Conservation (phyloP, 2,329 filamentous ascomycete species). For the Pseudomassariella vexata region DNA sequence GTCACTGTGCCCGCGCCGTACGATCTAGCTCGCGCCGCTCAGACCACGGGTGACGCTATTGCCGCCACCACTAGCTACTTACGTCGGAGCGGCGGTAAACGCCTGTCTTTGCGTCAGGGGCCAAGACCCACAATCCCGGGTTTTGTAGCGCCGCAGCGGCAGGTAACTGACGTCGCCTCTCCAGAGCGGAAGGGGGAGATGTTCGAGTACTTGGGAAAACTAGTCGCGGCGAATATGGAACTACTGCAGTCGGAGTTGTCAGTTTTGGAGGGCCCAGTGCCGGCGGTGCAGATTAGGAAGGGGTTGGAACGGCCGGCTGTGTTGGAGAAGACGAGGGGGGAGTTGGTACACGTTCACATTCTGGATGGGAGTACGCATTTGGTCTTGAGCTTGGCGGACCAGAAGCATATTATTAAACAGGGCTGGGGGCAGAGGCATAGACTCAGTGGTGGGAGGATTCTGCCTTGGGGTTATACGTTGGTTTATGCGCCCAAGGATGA, state of each 20-base stretch:
- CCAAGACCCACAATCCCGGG: constrained; percentile 8
- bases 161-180: constrained; percentile 8
- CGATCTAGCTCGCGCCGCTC: constrained; percentile 11
- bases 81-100: constrained; percentile 7
- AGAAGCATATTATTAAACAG: constrained; percentile 6
- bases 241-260: constrained; percentile 10
- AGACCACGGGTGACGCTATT: constrained; percentile 9
- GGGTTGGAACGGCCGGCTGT: constrained; percentile 2
- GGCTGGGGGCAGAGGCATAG: constrained; percentile 8
- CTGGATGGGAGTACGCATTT: constrained; percentile 8
- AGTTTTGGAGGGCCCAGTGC: constrained; percentile 11
- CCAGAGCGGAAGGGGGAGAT: constrained; percentile 10
- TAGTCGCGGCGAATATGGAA: constrained; percentile 6
- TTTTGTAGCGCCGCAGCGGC: constrained; percentile 14
- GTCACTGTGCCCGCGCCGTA: constrained; percentile 16
- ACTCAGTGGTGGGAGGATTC: constrained; percentile 4
- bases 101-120: constrained; percentile 6
- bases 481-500: constrained; percentile 12
- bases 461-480: constrained; percentile 14
- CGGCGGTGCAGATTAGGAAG: constrained; percentile 11
- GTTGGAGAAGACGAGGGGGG: constrained; percentile 7
- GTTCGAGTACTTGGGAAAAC: constrained; percentile 7
- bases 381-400: constrained; percentile 7
- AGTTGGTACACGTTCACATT: constrained; percentile 7
- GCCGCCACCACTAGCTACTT: too few species aligned